Conservation (phyloP, 345 rosid species). For the Aquilaria yunnanensis region DNA sequence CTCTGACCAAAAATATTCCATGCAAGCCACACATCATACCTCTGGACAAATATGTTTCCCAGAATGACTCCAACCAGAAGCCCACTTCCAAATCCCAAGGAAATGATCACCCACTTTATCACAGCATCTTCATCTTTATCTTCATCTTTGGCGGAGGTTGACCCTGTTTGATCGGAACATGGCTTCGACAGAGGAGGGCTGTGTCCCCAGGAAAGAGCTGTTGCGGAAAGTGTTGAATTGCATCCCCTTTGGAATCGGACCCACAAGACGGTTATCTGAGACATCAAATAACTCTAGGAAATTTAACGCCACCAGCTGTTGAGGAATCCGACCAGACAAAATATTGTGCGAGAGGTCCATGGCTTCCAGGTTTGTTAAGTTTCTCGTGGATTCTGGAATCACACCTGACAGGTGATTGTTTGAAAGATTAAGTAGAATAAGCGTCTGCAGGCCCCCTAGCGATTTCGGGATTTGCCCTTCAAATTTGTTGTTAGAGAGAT, state of each 20-base stretch:
- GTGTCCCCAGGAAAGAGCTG: slow-evolving; percentile 9
- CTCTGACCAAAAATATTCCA: no score
- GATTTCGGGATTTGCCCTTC: slow-evolving; percentile 14
- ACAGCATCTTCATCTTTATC: no score
- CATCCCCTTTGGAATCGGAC: slow-evolving; percentile 13
- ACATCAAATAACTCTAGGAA: slow-evolving; percentile 11
- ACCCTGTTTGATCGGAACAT: background rate
- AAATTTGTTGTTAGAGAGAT: slow-evolving; percentile 7
- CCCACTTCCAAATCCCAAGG: no score
- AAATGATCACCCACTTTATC: no score
- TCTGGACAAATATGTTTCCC: no score
- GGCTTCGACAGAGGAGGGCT: slow-evolving; percentile 1
- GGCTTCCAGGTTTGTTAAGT: slow-evolving; percentile 13
- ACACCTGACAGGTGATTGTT: slow-evolving; percentile 9
- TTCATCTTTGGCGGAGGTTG: no score
- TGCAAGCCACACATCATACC: no score
- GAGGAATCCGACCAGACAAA: slow-evolving; percentile 15
- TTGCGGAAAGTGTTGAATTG: slow-evolving; percentile 12
- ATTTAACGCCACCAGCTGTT: background rate
- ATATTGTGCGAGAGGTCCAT: slow-evolving; percentile 22
- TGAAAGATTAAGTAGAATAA: slow-evolving; percentile 22
- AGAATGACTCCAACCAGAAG: no score
- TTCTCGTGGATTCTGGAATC: slow-evolving; percentile 8
- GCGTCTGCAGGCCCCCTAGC: slow-evolving; percentile 16
- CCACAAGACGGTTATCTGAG: slow-evolving; percentile 7